Conservation (phyloP, 148 eudicot genomes). For the Gaultheria prostrata region DNA sequence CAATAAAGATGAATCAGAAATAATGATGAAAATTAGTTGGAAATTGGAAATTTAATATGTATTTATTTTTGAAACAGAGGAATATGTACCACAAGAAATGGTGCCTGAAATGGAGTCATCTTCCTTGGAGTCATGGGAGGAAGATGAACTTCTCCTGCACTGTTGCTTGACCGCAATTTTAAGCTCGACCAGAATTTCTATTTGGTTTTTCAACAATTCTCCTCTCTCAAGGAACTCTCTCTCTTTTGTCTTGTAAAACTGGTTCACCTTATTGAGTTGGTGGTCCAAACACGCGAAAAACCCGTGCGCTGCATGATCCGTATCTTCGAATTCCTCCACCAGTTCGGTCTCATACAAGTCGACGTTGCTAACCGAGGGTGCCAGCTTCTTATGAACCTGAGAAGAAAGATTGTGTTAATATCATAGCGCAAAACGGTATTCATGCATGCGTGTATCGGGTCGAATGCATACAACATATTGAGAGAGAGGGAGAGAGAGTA, state of each 20-base stretch:
- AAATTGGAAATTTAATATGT: neutral
- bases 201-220: constrained; percentile 57
- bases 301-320: constrained; percentile 50
- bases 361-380: constrained; percentile 43
- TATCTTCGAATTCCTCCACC: constrained; percentile 59
- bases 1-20: no score
- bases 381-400: constrained; percentile 74
- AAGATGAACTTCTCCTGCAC: constrained; percentile 27
- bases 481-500: constrained; percentile 31
- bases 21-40: no score
- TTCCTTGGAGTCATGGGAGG: constrained; percentile 36
- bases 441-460: neutral
- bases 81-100: constrained; percentile 50
- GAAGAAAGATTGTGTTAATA: neutral
- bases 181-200: constrained; percentile 56
- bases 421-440: neutral
- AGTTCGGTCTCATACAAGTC: constrained; percentile 69
- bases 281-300: constrained; percentile 66
- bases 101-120: constrained; percentile 68
- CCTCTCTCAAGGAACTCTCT: constrained; percentile 83
- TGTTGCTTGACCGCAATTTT: constrained; percentile 41
- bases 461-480: neutral
- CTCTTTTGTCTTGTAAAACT: constrained; percentile 65
- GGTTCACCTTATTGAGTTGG: constrained; percentile 88
- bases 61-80: neutral